These are phyloP conservation scores for Cystoderma amianthinum DNA, from an alignment of 768 basidiomycete genomes.

Conservation along the genomic window DNA sequence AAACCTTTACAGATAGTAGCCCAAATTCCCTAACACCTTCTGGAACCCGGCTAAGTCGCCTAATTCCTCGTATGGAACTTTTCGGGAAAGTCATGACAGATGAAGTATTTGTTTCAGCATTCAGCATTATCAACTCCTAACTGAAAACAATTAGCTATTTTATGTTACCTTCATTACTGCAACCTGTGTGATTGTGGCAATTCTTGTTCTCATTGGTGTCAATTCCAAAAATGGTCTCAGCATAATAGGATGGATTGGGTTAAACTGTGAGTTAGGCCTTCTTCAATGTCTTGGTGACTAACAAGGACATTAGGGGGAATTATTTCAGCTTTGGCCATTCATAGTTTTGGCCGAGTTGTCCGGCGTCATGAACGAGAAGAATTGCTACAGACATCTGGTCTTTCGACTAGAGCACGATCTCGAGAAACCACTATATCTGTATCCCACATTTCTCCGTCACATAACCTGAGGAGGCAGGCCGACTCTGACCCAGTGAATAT, in stretches of 20 bases:
- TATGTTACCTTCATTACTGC: constrained; percentile 50
- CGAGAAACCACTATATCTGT: too few species aligned
- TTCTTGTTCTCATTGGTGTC: constrained; percentile 44
- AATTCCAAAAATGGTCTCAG: constrained; percentile 36
- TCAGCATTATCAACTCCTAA: not conserved
- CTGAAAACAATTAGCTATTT: constrained; percentile 28
- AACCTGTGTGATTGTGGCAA: constrained; percentile 37
- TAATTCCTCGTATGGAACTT: constrained; percentile 45
- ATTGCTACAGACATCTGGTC: constrained; percentile 26
- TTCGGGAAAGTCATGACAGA: constrained; percentile 54
- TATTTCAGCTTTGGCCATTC: constrained; percentile 48
- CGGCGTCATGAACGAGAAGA: constrained; percentile 55
- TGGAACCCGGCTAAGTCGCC: constrained; percentile 35
- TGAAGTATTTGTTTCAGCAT: constrained; percentile 39
- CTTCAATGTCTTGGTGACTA: constrained; percentile 4
- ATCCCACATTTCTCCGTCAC: too few species aligned
- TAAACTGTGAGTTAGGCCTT: constrained; percentile 39
- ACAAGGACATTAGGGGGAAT: constrained; percentile 36
- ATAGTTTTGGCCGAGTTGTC: constrained; percentile 54
- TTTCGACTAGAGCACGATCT: too few species aligned
- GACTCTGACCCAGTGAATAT: too few species aligned
- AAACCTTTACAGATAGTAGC: constrained; percentile 5
- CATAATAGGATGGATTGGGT: constrained; percentile 42
- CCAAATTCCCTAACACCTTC: constrained; percentile 19
- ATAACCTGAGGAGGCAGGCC: too few species aligned